A percentile compares a stretch with the other conserved stretches of the same genome.
phyloP scores from a whole-genome alignment of 2,329 filamentous ascomycete genomes.

The Alternaria arbusti region DNA sequence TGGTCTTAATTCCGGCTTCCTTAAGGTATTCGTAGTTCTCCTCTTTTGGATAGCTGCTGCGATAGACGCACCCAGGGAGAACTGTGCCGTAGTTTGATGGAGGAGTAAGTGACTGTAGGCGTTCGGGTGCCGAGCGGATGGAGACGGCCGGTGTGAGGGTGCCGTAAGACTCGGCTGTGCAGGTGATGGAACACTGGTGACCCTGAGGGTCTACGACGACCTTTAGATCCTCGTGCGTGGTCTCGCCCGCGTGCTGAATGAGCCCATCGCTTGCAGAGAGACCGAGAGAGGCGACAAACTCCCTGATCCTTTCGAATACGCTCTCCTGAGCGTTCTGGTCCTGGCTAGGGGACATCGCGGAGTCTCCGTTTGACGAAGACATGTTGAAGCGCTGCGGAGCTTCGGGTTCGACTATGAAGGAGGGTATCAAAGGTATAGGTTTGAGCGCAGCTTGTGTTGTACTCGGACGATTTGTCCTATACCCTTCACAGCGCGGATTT shows the following conservation, averaged over 20 bases:
- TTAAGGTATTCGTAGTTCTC: slow-evolving; percentile 75
- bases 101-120: slow-evolving; percentile 50
- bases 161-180: slow-evolving; percentile 19
- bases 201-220: slow-evolving; percentile 20
- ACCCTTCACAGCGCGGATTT: background rate
- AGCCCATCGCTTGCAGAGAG: slow-evolving; percentile 31
- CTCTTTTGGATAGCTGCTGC: slow-evolving; percentile 78
- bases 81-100: slow-evolving; percentile 81
- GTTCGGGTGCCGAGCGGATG: slow-evolving; percentile 29
- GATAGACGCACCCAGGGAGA: slow-evolving; percentile 73
- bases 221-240: slow-evolving; percentile 42
- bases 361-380: slow-evolving; percentile 14
- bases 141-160: slow-evolving; percentile 24
- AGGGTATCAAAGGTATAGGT: background rate
- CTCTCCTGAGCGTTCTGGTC: slow-evolving; percentile 11
- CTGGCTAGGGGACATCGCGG: slow-evolving; percentile 5
- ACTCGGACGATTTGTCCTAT: background rate
- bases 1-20: slow-evolving; percentile 74
- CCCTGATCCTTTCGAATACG: slow-evolving; percentile 28
- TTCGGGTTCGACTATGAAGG: background rate
- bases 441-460: background rate
- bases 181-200: slow-evolving; percentile 20
- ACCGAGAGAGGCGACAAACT: slow-evolving; percentile 28
- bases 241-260: slow-evolving; percentile 35
- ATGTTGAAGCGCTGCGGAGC: slow-evolving; percentile 10